phyloP scores from a whole-genome alignment of 768 basidiomycete species.

The Pseudohyphozyma bogoriensis region DNA sequence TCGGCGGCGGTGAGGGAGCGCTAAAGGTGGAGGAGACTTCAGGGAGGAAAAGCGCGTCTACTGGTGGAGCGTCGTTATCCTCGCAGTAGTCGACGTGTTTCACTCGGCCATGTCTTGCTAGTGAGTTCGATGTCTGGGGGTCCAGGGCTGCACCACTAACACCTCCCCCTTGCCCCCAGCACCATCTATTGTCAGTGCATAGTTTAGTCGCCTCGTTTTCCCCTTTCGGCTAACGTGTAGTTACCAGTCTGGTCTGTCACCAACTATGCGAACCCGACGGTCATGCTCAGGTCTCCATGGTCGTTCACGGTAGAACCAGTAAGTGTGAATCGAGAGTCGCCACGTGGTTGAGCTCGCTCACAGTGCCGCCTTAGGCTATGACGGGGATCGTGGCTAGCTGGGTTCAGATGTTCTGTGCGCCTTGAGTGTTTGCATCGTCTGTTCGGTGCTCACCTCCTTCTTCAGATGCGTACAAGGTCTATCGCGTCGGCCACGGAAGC shows the following conservation, averaged over 20 bases:
- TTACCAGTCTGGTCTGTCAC: not conserved
- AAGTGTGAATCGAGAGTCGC: no score
- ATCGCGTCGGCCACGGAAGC: not conserved
- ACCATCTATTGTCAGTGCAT: no score
- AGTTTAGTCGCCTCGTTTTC: no score
- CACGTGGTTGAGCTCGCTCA: no score
- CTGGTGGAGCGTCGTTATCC: not conserved
- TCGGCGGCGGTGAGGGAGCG: not conserved
- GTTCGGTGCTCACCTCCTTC: not conserved
- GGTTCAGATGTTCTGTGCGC: not conserved
- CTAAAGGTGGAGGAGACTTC: not conserved
- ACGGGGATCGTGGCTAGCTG: not conserved
- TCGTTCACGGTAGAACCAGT: not conserved
- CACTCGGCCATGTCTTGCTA: not conserved
- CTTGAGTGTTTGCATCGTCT: not conserved
- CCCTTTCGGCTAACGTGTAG: no score
- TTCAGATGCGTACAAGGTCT: not conserved
- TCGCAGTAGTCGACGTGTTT: not conserved
- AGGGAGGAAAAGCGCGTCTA: not conserved
- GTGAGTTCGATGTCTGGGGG: no score
- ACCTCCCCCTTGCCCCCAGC: no score
- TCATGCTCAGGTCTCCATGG: not conserved
- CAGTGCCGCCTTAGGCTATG: no score
- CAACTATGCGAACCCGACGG: not conserved
- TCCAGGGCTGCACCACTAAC: no score